Evolutionary conservation across 441 rosid species (phyloP).

Genomic region (Raphanus hybrid): DNA sequence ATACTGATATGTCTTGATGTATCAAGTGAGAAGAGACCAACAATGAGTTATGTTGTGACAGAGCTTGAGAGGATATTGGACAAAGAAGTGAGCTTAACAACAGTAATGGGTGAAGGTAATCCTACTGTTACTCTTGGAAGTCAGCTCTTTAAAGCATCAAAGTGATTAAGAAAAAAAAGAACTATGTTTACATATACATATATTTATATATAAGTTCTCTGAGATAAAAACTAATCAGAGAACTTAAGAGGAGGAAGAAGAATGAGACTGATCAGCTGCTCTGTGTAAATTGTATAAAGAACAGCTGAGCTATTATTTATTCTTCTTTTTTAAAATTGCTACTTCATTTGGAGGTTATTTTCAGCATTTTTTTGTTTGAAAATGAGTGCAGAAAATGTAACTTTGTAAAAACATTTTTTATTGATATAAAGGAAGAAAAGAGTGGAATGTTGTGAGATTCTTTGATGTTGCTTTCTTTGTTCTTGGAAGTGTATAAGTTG

Average conservation of each 20-base stretch:
- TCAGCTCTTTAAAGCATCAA: slow-evolving; percentile 59
- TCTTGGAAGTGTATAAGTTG: neutral
- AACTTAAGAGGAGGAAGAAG: slow-evolving; percentile 24
- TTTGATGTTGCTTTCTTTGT: neutral
- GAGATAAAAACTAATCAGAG: slow-evolving; percentile 31
- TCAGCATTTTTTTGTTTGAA: slow-evolving; percentile 33
- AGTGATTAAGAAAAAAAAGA: slow-evolving; percentile 39
- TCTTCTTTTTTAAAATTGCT: slow-evolving; percentile 29
- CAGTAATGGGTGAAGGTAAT: slow-evolving; percentile 70
- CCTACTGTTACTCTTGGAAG: slow-evolving; percentile 71
- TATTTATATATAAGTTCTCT: slow-evolving; percentile 28
- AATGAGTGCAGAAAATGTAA: slow-evolving; percentile 40
- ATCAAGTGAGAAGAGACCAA: slow-evolving; percentile 66
- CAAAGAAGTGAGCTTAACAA: slow-evolving; percentile 69
- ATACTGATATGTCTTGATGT: slow-evolving; percentile 55
- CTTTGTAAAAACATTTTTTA: slow-evolving; percentile 45
- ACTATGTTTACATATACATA: slow-evolving; percentile 34
- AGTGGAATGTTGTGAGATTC: slow-evolving; percentile 38
- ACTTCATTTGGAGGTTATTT: slow-evolving; percentile 40
- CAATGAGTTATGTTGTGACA: slow-evolving; percentile 57
- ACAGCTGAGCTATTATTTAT: slow-evolving; percentile 60
- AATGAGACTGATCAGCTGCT: slow-evolving; percentile 68
- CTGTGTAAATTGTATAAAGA: slow-evolving; percentile 77
- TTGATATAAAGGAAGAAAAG: slow-evolving; percentile 39
- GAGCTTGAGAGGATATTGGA: slow-evolving; percentile 65